Evolutionary conservation across 306 rosid species (phyloP).

Genomic region (Vicia sativa): DNA sequence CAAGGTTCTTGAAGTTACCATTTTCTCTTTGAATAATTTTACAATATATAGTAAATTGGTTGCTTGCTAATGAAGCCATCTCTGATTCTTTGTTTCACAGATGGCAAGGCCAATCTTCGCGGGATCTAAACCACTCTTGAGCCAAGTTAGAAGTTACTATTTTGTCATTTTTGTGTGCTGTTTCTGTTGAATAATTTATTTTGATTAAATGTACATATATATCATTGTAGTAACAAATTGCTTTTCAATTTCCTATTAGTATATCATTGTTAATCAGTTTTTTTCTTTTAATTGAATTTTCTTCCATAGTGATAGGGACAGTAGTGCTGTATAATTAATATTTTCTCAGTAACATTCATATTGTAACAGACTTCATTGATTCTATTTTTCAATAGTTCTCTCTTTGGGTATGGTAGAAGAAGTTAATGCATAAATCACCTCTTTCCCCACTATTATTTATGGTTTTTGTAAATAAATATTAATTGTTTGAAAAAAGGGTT

Average conservation of each 20-base stretch:
- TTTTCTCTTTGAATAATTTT: conserved; percentile 29
- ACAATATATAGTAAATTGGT: conserved; percentile 12
- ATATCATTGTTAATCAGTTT: conserved; percentile 31
- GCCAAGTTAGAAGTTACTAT: conserved; percentile 41
- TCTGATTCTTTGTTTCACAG: conserved; percentile 55
- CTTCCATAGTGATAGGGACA: conserved; percentile 41
- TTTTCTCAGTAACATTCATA: conserved; percentile 47
- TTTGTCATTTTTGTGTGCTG: conserved; percentile 40
- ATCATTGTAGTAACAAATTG: conserved; percentile 64
- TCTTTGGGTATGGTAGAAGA: too few species aligned
- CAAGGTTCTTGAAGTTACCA: conserved; percentile 65
- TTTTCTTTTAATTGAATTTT: conserved; percentile 37
- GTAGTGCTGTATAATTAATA: conserved; percentile 48
- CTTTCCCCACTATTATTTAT: too few species aligned
- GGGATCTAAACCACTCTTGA: conserved; percentile 75
- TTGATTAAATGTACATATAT: conserved; percentile 76
- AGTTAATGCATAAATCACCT: too few species aligned
- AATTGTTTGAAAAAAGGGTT: too few species aligned
- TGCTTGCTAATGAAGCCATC: conserved; percentile 23
- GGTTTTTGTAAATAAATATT: too few species aligned
- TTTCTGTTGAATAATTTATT: conserved; percentile 45
- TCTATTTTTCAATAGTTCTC: conserved; percentile 3
- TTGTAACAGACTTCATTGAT: conserved; percentile 44
- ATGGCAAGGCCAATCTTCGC: conserved; percentile 95
- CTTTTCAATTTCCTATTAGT: conserved; percentile 39